Conservation (phyloP, 2,329 filamentous ascomycete species). For the Aspergillus felis region DNA sequence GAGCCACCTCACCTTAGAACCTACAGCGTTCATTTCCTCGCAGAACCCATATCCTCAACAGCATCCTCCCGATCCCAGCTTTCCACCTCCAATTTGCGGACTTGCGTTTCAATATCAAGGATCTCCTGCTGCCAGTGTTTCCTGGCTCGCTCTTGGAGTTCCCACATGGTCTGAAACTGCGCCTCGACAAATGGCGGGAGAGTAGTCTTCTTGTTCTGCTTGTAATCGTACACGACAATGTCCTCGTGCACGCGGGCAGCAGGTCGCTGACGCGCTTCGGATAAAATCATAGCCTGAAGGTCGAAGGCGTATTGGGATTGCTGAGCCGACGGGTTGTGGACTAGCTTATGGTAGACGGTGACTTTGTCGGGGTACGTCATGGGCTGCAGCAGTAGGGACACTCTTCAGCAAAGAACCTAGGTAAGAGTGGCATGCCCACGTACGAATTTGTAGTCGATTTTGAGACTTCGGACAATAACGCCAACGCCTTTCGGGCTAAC, state of each 20-base stretch:
- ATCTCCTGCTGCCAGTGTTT: constrained; percentile 52
- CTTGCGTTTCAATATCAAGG: constrained; percentile 52
- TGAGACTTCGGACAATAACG: constrained; percentile 75
- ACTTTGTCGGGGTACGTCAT: constrained; percentile 80
- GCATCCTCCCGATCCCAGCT: constrained; percentile 72
- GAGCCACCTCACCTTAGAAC: background rate
- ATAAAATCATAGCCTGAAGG: constrained; percentile 64
- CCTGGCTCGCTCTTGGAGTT: constrained; percentile 59
- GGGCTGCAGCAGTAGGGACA: constrained; percentile 51
- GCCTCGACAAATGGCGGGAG: constrained; percentile 60
- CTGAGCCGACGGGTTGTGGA: constrained; percentile 45
- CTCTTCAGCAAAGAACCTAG: constrained; percentile 3
- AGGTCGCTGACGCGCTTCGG: constrained; percentile 67
- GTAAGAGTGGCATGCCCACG: constrained; percentile 28
- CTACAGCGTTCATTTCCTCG: constrained; percentile 15
- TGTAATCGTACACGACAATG: constrained; percentile 74
- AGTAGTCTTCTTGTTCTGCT: constrained; percentile 50
- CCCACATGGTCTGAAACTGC: constrained; percentile 57
- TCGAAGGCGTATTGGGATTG: constrained; percentile 31
- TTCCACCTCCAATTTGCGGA: constrained; percentile 62
- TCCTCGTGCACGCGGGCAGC: constrained; percentile 75
- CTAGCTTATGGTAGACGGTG: constrained; percentile 77
- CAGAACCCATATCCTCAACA: constrained; percentile 63
- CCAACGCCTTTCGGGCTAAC: constrained; percentile 65
- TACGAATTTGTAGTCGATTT: constrained; percentile 84